phyloP scores from a whole-genome alignment of 805 yeast genomes.

The Zygosaccharomyces kombuchaensis region DNA sequence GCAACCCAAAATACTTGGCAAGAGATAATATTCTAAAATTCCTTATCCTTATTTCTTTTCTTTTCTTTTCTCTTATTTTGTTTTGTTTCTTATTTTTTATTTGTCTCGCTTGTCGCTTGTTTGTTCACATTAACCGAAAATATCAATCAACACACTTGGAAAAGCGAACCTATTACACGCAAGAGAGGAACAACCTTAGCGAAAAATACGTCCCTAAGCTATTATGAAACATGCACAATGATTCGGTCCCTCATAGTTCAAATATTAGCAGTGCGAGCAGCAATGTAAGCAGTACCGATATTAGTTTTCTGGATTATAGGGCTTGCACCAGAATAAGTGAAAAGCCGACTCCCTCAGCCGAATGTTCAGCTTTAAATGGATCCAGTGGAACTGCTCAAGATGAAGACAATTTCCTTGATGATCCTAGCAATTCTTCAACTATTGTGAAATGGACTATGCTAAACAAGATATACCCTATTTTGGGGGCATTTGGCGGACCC shows the following conservation, averaged over 20 bases:
- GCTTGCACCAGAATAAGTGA: slow-evolving; percentile 10
- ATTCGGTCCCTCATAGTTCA: slow-evolving; percentile 4
- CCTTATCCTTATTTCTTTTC: neutral
- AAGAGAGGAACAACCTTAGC: neutral
- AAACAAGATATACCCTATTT: slow-evolving; percentile 24
- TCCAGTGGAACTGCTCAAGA: neutral
- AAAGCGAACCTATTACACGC: neutral
- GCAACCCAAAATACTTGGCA: too few species aligned
- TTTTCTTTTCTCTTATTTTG: neutral
- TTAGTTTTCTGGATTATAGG: slow-evolving; percentile 14
- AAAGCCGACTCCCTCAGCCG: neutral
- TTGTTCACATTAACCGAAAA: slow-evolving; percentile 4
- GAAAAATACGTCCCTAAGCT: neutral
- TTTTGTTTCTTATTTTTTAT: too few species aligned
- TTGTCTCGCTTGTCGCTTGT: neutral
- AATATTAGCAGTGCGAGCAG: slow-evolving; percentile 7
- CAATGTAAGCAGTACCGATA: slow-evolving; percentile 5
- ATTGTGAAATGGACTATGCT: slow-evolving; percentile 19
- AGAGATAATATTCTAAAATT: too few species aligned
- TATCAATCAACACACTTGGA: neutral
- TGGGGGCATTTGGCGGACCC: slow-evolving; percentile 49
- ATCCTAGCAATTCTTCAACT: slow-evolving; percentile 6
- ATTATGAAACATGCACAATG: slow-evolving; percentile 18
- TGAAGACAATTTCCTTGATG: slow-evolving; percentile 6
- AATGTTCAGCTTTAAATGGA: neutral